Conservation (phyloP, 768 basidiomycete species). For the Agaricus blazei region DNA sequence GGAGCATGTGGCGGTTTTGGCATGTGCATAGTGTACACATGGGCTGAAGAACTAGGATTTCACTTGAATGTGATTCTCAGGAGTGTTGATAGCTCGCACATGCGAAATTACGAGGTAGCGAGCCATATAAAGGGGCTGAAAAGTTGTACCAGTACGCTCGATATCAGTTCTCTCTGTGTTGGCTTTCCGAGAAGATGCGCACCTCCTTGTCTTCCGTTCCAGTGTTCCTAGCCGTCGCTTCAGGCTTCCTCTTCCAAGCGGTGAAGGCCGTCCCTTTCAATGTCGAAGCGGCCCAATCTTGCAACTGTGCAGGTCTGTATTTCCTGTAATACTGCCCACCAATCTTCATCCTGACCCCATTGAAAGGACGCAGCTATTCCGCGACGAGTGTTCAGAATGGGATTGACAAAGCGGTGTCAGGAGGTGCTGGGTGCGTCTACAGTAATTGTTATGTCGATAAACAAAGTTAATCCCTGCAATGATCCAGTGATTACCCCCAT, state of each 20-base stretch:
- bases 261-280: not conserved
- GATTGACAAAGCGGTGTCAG: slow-evolving; percentile 12
- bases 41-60: not conserved
- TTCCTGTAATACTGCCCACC: not conserved
- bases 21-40: not conserved
- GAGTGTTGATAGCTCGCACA: not conserved
- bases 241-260: not conserved
- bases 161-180: not conserved
- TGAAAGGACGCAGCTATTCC: not conserved
- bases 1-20: not conserved
- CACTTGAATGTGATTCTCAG: not conserved
- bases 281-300: not conserved
- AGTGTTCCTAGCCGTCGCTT: not conserved
- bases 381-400: slow-evolving; percentile 1
- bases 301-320: slow-evolving; percentile 2
- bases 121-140: not conserved
- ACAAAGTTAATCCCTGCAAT: not conserved
- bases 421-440: slow-evolving; percentile 18
- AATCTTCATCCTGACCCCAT: not conserved
- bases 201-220: not conserved
- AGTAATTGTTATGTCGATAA: not conserved
- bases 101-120: not conserved
- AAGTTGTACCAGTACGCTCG: not conserved
- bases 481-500: slow-evolving; percentile 21
- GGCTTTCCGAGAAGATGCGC: not conserved